A percentile compares a stretch with the other conserved stretches of the same genome.
Conservation (phyloP, 2,329 filamentous ascomycete genomes). For the Leptographium radiaticola region DNA sequence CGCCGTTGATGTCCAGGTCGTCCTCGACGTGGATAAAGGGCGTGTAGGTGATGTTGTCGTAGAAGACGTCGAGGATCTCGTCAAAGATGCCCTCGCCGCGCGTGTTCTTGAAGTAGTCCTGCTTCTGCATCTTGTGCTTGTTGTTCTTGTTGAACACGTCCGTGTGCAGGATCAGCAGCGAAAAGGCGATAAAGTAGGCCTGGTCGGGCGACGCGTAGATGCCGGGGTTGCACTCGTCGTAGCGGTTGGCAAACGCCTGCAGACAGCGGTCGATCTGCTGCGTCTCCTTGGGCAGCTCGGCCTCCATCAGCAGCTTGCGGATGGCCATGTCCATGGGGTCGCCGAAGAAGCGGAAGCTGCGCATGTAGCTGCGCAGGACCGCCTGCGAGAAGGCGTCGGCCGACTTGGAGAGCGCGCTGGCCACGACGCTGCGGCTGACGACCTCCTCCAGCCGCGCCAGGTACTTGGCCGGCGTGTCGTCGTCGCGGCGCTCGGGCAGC, state of each 20-base stretch:
- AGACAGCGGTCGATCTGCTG: conserved; percentile 94
- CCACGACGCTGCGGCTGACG: conserved; percentile 70
- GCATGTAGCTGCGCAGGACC: conserved; percentile 88
- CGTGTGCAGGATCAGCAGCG: conserved; percentile 87
- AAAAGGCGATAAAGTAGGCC: conserved; percentile 97
- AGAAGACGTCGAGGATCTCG: conserved; percentile 89
- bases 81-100: conserved; percentile 84
- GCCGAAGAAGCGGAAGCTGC: conserved; percentile 86
- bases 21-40: conserved; percentile 97
- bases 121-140: conserved; percentile 96
- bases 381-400: conserved; percentile 70
- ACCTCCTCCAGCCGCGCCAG: conserved; percentile 70
- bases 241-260: conserved; percentile 88
- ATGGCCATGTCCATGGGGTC: conserved; percentile 98
- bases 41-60: conserved; percentile 97
- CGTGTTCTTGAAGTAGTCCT: conserved; percentile 91
- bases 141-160: conserved; percentile 99
- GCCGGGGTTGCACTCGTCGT: conserved; percentile 95
- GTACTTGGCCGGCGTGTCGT: conserved; percentile 84
- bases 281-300: conserved; percentile 90
- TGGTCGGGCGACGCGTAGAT: conserved; percentile 86
- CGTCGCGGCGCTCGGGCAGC: conserved; percentile 69
- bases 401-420: conserved; percentile 74
- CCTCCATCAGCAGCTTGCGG: conserved; percentile 90
- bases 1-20: conserved; percentile 66